Conservation (phyloP, 176 grass and related monocot genomes). For the Carex kokanica region DNA sequence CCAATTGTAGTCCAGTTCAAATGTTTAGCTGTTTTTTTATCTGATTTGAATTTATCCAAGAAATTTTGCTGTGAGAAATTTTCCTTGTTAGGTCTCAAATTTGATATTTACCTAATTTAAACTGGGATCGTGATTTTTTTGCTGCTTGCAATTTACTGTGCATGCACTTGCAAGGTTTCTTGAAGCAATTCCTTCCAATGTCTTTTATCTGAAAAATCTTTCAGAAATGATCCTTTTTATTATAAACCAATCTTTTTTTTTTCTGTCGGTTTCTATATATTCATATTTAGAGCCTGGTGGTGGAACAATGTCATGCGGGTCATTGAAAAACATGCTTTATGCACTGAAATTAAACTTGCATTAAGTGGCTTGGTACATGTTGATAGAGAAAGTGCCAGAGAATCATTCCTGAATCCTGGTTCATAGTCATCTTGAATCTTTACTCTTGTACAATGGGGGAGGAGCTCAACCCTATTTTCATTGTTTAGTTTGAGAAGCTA, state of each 20-base stretch:
- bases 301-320: not conserved
- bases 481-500: not conserved
- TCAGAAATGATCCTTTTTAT: not conserved
- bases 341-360: not conserved
- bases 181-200: not conserved
- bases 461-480: not conserved
- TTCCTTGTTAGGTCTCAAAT: too few relatives aligned
- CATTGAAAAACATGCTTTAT: not conserved
- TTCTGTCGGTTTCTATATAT: too few relatives aligned
- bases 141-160: not conserved
- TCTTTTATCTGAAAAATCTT: not conserved
- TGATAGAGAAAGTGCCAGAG: too few relatives aligned
- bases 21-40: not conserved
- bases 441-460: not conserved
- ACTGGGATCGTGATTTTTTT: too few relatives aligned
- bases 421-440: not conserved
- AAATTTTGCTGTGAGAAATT: too few relatives aligned
- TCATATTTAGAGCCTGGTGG: too few relatives aligned
- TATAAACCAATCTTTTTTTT: not conserved
- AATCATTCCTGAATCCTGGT: too few relatives aligned
- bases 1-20: not conserved
- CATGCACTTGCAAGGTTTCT: not conserved
- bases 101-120: too few relatives aligned
- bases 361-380: not conserved
- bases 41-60: not conserved